Base-by-base conservation (phyloP, 345 rosid genomes). In the Rhizophora mangle region DNA sequence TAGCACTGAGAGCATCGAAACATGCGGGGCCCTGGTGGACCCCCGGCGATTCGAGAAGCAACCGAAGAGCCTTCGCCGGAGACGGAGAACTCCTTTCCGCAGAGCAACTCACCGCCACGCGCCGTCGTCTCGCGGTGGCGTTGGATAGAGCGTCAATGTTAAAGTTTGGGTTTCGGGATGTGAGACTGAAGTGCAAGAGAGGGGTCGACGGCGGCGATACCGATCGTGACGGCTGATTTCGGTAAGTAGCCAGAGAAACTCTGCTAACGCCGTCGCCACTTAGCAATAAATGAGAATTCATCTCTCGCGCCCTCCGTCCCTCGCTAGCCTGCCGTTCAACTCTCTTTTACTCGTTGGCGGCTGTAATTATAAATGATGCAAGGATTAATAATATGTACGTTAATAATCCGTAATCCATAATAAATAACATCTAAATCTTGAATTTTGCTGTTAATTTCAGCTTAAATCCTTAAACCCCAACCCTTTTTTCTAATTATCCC, bases 1-100 rank as follows among this genome's bases (percentile, higher is more conserved):
- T 85, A 71, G 97, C 97, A 65, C 95, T 89, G 72, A 94, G 94
- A 75, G 90, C 97, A 88, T 94, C 97, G 81, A 87, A 94, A 74
- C 97, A 94, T 65, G 96, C 95, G 0, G 98, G 98, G 21, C 95
- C 96, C 57, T 87, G 97, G 80, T 88, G 96, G 75, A 88, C 75
- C 36, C 97, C 97, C 0, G 97, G 86, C 22, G 74, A 82, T 39
- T 91, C 81, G 58, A 91, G 81, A 56, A 94, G 72, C 70, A 81
- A 71, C 46, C 97, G 73, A 24, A 94, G 86, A 37, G 66, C 65
- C 78, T 59, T 76, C 8, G 79, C 65, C 53, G 81, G 79, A 30
- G 81, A 60, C 53, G 81, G 79, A 30, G 81, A 60, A 30, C 10
- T 55, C 26, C 19, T 58, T 34, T 57, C 69, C 8, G 60, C 47